phyloP scores from a whole-genome alignment of 148 eudicot genomes.

The Camellia granthamiana region DNA sequence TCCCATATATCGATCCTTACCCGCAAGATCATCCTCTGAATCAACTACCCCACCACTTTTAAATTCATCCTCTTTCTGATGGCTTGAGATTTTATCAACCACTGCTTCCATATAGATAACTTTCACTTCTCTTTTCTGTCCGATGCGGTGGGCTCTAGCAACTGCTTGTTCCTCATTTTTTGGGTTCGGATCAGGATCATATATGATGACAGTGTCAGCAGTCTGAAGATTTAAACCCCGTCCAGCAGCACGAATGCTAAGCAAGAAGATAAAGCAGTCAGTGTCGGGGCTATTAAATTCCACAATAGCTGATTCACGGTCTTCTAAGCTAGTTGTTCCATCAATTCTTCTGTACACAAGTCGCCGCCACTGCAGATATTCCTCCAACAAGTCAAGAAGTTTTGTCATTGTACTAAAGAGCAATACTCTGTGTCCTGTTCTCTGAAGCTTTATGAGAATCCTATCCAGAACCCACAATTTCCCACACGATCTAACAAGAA shows the following conservation, averaged over 20 bases:
- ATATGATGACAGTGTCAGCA: slow-evolving; percentile 94
- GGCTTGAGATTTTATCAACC: slow-evolving; percentile 87
- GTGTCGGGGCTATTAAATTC: slow-evolving; percentile 80
- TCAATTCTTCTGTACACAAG: slow-evolving; percentile 92
- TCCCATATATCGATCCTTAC: slow-evolving; percentile 95
- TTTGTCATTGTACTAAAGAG: slow-evolving; percentile 99
- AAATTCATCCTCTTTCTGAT: slow-evolving; percentile 86
- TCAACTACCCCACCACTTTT: slow-evolving; percentile 77
- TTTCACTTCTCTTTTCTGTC: slow-evolving; percentile 97
- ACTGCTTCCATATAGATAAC: slow-evolving; percentile 98
- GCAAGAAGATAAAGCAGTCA: slow-evolving; percentile 89
- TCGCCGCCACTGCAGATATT: slow-evolving; percentile 92
- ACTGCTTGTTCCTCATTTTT: slow-evolving; percentile 99
- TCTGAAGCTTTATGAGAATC: slow-evolving; percentile 83
- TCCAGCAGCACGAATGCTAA: slow-evolving; percentile 98
- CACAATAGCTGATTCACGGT: slow-evolving; percentile 92
- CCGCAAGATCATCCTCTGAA: slow-evolving; percentile 93
- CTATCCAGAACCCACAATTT: slow-evolving; percentile 92
- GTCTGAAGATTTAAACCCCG: slow-evolving; percentile 95
- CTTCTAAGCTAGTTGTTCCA: slow-evolving; percentile 94
- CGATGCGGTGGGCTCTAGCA: slow-evolving; percentile 98
- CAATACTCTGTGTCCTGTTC: slow-evolving; percentile 96
- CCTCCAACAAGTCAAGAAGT: slow-evolving; percentile 90
- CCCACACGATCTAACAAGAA: slow-evolving; percentile 93
- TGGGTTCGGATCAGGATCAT: slow-evolving; percentile 99